phyloP scores from a whole-genome alignment of 78 protist species.

The Monosiga brevicollis region DNA sequence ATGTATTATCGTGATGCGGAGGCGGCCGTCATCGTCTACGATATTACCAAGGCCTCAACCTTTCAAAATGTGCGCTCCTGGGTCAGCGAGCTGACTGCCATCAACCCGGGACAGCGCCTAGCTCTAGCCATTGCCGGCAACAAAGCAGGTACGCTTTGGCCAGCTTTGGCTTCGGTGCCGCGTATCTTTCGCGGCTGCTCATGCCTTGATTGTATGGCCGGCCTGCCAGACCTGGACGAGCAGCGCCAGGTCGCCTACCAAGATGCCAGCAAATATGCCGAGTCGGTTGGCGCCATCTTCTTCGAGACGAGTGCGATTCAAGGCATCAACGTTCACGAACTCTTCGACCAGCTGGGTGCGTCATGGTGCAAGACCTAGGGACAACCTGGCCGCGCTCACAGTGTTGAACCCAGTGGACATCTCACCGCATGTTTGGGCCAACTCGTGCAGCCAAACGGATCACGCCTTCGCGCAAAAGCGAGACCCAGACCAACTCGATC shows the following conservation, averaged over 20 bases:
- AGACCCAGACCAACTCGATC: too few relatives aligned
- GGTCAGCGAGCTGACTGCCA: constrained; percentile 21
- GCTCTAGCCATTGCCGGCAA: constrained; percentile 28
- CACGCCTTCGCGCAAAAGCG: too few relatives aligned
- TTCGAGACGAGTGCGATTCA: constrained; percentile 24
- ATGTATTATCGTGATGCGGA: constrained; percentile 34
- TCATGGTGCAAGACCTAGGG: too few relatives aligned
- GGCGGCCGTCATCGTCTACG: constrained; percentile 42
- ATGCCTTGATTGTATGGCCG: too few relatives aligned
- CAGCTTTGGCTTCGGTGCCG: too few relatives aligned
- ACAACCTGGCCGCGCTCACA: too few relatives aligned
- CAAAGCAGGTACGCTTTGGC: too few relatives aligned
- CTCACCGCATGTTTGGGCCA: too few relatives aligned
- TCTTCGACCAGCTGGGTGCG: constrained; percentile 6
- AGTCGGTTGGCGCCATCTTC: not conserved
- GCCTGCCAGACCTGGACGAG: constrained; percentile 9
- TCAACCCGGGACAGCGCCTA: constrained; percentile 5
- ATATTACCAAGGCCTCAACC: constrained; percentile 20
- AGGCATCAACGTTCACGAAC: not conserved
- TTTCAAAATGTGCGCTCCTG: constrained; percentile 14
- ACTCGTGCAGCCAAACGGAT: too few relatives aligned
- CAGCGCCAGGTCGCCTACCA: constrained; percentile 6
- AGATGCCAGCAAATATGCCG: constrained; percentile 22
- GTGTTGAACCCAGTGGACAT: too few relatives aligned
- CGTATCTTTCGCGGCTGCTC: too few relatives aligned